Evolutionary conservation across 805 yeast genomes (phyloP), one percentile per base, ranked within the genome.

Genomic region (Ogataea trehalophila): DNA sequence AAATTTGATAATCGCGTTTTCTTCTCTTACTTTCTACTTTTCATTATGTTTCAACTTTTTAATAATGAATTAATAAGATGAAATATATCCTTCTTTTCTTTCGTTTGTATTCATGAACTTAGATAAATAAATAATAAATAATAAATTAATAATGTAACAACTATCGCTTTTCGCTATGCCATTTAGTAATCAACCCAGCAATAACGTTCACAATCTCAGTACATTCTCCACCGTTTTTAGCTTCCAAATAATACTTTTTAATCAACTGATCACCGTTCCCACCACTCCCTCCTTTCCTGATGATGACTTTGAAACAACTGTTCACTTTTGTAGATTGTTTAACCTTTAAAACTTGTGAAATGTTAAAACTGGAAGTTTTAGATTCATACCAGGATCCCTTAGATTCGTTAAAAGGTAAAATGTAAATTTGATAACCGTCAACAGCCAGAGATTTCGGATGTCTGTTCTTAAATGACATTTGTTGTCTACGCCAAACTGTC

Each of bases 401-500:
- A 48, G 80, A 74, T 49, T 87, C 92, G 56, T 87, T 89, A 7
- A 90, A 83, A 0, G 97, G 97, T 58, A 88, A 80, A 42, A 92
- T 78, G 58, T 91, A 92, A 14, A 92, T 80, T 59, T 89, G 90
- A 57, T 89, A 96, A n/a, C 97, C 98, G 65, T 92, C 98, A 36
- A 92, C 79, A 1, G 94, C 90, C 33, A 92, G 71, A 0, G 90
- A 79, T 57, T 94, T 80, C 57, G 90, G 95, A 51, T 87, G 87
- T 45, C 90, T 76, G 48, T 81, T 81, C 49, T 86, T 79, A 54
- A 92, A 82, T 0, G 95, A 83, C 81, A 85, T 79, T 20, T 90
- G 91, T 57, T 91, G 92, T 50, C 94, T 79, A 58, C 97, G 75
- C 87, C 89, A 87, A 0, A 92, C 95, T 16, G 80, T 83, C 78